Percentiles rank a stretch among this genome's conserved stretches.
Conservation (phyloP, 208 protist genomes). For the Leishmania lainsoni region DNA sequence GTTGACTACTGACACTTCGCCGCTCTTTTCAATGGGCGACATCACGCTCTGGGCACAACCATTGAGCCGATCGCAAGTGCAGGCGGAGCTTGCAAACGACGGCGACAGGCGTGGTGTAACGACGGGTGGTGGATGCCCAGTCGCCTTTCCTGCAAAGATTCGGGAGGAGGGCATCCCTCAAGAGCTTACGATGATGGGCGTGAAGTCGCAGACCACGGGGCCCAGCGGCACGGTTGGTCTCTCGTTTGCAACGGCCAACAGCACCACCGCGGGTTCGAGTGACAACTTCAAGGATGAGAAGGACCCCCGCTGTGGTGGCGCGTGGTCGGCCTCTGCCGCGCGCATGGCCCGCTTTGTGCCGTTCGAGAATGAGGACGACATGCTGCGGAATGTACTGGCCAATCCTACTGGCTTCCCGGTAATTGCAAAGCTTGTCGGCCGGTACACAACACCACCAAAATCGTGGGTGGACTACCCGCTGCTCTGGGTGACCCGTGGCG, state of each 20-base stretch:
- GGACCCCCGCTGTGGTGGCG: not conserved
- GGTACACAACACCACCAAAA: conserved; percentile 65
- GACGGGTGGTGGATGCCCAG: not conserved
- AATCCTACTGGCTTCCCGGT: conserved; percentile 37
- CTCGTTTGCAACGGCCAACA: not conserved
- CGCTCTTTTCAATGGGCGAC: conserved; percentile 71
- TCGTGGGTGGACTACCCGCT: conserved; percentile 74
- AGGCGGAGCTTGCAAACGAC: conserved; percentile 54
- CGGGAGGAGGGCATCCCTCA: conserved; percentile 55
- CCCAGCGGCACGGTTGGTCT: not conserved
- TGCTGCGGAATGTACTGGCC: conserved; percentile 58
- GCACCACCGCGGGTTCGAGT: not conserved
- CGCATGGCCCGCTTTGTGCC: conserved; percentile 77
- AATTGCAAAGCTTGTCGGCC: conserved; percentile 69
- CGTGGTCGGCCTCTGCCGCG: conserved; percentile 19
- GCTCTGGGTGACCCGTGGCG: conserved; percentile 68
- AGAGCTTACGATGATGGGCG: conserved; percentile 23
- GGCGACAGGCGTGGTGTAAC: conserved; percentile 12
- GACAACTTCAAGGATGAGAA: not conserved
- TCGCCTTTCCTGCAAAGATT: conserved; percentile 40
- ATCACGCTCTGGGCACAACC: conserved; percentile 75
- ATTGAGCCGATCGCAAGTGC: conserved; percentile 67
- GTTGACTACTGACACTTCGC: conserved; percentile 31
- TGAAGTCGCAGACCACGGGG: not conserved
- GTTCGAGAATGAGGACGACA: conserved; percentile 55